phyloP scores from a whole-genome alignment of 2,329 filamentous ascomycete genomes.

The Akanthomyces uredinophilus region DNA sequence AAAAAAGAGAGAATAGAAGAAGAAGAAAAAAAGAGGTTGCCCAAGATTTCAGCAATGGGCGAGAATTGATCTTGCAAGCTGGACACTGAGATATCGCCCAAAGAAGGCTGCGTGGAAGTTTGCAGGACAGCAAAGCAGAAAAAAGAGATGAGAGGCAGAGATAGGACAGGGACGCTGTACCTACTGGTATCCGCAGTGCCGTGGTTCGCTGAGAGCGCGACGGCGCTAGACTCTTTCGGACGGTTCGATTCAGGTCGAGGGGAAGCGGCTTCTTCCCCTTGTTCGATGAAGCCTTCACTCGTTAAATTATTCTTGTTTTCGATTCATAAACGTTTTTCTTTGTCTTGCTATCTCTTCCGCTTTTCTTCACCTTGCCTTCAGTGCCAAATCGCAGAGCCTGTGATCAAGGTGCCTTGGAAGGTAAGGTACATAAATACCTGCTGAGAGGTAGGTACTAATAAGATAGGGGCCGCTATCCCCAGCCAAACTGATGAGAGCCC shows the following conservation, averaged over 20 bases:
- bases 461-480: too few relatives aligned
- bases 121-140: constrained; percentile 4
- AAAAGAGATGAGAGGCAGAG: constrained; percentile 6
- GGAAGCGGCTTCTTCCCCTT: too few relatives aligned
- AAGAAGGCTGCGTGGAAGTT: not conserved
- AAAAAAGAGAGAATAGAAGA: not conserved
- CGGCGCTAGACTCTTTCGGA: not conserved
- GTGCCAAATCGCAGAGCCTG: too few relatives aligned
- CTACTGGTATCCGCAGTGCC: not conserved
- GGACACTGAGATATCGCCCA: not conserved
- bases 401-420: too few relatives aligned
- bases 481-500: not conserved
- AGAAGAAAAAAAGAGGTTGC: not conserved
- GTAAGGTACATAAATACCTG: too few relatives aligned
- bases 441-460: too few relatives aligned
- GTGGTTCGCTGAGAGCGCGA: not conserved
- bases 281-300: too few relatives aligned
- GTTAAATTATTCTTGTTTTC: too few relatives aligned
- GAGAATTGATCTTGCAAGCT: not conserved
- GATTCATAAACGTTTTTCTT: not conserved
- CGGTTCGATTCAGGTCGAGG: not conserved
- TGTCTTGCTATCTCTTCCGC: not conserved
- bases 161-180: not conserved
- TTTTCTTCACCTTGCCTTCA: not conserved
- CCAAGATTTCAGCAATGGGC: not conserved